Base-by-base conservation (phyloP, 73 alveolate genomes). In the Uronychia binucleata region DNA sequence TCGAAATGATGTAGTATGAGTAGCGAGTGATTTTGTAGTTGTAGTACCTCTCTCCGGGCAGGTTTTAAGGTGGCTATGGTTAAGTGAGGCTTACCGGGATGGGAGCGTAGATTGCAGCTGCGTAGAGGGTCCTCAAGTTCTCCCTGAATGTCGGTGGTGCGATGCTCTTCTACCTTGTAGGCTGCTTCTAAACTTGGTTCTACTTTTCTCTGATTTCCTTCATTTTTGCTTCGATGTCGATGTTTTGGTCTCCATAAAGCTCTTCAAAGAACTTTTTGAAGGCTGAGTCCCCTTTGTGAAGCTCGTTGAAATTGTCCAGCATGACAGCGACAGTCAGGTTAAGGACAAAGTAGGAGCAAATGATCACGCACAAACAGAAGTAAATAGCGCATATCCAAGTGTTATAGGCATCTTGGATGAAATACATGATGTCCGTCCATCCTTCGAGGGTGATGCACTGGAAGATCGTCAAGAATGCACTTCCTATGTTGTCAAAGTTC, bases 341-440 rank as follows among this genome's bases (percentile, higher is more conserved):
- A 74, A 90, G 30, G 26, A 90, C 33, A 33, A 90, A 90, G 33
- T 83, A 90, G 1, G 93, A 34, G 30, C 96, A 92, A 27, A 87
- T 57, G 27, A 90, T 74, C 11, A 90, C 81, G 0, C 33, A 31
- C 19, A 74, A 30, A 27, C 79, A 86, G 81, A 81, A 86, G 67
- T 60, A 90, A 26, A 87, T 34, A 58, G 88, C 86, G 26, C 77
- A 77, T 0, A 85, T 35, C 26, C 33, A 27, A 11, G 78, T 28
- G 13, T 35, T 19, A 34, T 81, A 77, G 1, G 93, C 90, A 87
- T 93, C 96, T 26, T 88, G 83, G 81, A 80, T 92, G 34, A 80
- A 74, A 85, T 95, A 82, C 98, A 94, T 94, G 28, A 87, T 77
- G 31, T 93, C 96, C 31, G 98, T 98, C 99, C 99, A 97, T 26